Percentiles rank a stretch among this genome's conserved stretches.
phyloP scores from a whole-genome alignment of 2,329 filamentous ascomycete species.

The Cladophialophora chaetospira region DNA sequence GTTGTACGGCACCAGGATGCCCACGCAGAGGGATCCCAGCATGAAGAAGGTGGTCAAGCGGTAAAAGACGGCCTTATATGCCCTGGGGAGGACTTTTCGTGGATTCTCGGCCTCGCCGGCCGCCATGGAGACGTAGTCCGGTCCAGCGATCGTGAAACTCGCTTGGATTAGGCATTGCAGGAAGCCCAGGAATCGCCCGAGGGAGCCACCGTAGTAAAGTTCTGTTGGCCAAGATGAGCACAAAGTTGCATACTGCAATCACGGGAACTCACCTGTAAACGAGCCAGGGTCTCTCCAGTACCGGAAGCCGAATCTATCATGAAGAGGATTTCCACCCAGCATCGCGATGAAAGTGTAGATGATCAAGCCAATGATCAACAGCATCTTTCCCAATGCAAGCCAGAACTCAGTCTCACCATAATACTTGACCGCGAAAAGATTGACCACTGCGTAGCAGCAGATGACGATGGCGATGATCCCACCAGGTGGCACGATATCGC shows the following conservation, averaged over 20 bases:
- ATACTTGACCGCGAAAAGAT: slow-evolving; percentile 71
- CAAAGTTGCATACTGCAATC: no score
- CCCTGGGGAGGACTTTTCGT: slow-evolving; percentile 67
- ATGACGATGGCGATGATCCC: slow-evolving; percentile 51
- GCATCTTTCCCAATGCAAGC: slow-evolving; percentile 69
- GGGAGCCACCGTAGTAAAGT: slow-evolving; percentile 62
- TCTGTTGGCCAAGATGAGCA: no score
- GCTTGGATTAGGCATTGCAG: slow-evolving; percentile 73
- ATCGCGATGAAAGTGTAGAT: slow-evolving; percentile 80
- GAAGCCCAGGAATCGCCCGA: slow-evolving; percentile 76
- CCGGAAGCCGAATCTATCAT: slow-evolving; percentile 72
- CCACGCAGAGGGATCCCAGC: slow-evolving; percentile 70
- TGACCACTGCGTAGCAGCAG: slow-evolving; percentile 56
- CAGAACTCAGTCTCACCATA: slow-evolving; percentile 79
- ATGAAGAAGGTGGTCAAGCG: slow-evolving; percentile 75
- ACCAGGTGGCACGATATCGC: slow-evolving; percentile 47
- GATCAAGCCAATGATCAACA: slow-evolving; percentile 71
- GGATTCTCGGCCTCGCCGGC: slow-evolving; percentile 74
- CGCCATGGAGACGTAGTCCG: slow-evolving; percentile 65
- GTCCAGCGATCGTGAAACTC: slow-evolving; percentile 67
- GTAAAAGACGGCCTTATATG: slow-evolving; percentile 78
- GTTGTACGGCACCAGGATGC: slow-evolving; percentile 71
- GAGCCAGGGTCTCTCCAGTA: slow-evolving; percentile 68
- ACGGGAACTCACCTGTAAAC: slow-evolving; percentile 57
- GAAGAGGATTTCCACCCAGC: slow-evolving; percentile 75